Percentiles rank a stretch among this genome's conserved stretches.
phyloP scores from a whole-genome alignment of 176 grass and related monocot species.

The Oryza longistaminata region DNA sequence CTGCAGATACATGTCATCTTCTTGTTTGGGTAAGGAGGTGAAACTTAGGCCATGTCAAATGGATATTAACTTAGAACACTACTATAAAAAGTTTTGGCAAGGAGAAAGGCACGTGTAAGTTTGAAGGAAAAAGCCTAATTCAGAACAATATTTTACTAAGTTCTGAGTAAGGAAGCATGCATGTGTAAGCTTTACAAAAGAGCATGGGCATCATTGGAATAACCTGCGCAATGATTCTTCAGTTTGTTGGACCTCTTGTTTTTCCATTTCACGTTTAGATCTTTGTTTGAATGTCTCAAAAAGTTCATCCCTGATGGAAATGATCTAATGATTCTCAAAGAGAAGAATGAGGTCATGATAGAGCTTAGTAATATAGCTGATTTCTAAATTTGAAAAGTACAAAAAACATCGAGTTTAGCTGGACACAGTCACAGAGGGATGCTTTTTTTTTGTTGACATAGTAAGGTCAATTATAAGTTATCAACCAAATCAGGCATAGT shows the following conservation, averaged over 20 bases:
- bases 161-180: not conserved
- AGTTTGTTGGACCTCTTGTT: conserved; percentile 78
- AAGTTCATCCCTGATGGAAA: conserved; percentile 93
- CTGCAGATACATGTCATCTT: not conserved
- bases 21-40: conserved; percentile 28
- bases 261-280: conserved; percentile 84
- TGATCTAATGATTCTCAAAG: conserved; percentile 61
- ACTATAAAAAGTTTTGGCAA: not conserved
- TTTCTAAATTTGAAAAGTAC: conserved; percentile 17
- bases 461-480: not conserved
- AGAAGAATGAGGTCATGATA: conserved; percentile 22
- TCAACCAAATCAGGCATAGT: not conserved
- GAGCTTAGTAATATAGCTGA: conserved; percentile 15
- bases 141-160: not conserved
- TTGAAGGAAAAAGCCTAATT: not conserved
- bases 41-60: conserved; percentile 19
- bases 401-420: not conserved
- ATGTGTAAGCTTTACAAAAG: not conserved
- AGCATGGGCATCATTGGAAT: not conserved
- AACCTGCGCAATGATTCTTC: conserved; percentile 85
- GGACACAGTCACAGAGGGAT: not conserved
- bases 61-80: not conserved
- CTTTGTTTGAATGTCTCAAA: conserved; percentile 94
- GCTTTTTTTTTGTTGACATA: not conserved
- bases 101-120: not conserved